Conservation (phyloP, 345 rosid species). For the Eucalyptus grandis region DNA sequence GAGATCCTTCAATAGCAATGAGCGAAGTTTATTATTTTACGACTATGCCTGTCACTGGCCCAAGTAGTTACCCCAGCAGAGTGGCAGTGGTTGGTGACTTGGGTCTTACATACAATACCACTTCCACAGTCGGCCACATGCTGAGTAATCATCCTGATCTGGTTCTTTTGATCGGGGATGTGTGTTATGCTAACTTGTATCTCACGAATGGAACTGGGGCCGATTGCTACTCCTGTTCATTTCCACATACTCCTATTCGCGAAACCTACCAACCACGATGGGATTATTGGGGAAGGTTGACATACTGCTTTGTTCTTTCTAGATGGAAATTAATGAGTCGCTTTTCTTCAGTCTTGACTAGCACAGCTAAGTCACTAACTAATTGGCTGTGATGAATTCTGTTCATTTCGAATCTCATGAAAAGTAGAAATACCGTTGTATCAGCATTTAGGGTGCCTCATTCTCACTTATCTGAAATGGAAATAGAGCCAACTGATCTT, state of each 20-base stretch:
- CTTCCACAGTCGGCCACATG: constrained; percentile 46
- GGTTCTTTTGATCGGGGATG: constrained; percentile 63
- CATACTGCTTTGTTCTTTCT: not conserved
- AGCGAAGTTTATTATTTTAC: constrained; percentile 36
- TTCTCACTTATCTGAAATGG: not conserved
- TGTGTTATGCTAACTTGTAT: constrained; percentile 68
- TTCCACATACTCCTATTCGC: constrained; percentile 47
- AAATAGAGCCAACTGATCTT: not conserved
- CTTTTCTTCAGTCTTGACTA: not conserved
- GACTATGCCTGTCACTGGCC: constrained; percentile 59
- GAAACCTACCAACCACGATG: constrained; percentile 92
- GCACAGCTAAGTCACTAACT: not conserved
- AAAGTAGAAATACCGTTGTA: not conserved
- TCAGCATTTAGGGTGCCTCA: not conserved
- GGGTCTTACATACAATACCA: constrained; percentile 78
- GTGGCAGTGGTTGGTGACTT: constrained; percentile 69
- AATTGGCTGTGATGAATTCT: not conserved
- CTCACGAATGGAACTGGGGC: constrained; percentile 46
- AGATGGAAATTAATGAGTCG: not conserved
- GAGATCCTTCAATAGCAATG: constrained; percentile 62
- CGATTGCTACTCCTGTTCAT: constrained; percentile 37
- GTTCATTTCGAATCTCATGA: not conserved
- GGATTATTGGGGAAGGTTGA: constrained; percentile 95
- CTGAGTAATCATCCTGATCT: constrained; percentile 74
- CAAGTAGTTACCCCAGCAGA: constrained; percentile 47